phyloP scores from a whole-genome alignment of 2,329 filamentous ascomycete genomes.

The Lachnum nothofagi region DNA sequence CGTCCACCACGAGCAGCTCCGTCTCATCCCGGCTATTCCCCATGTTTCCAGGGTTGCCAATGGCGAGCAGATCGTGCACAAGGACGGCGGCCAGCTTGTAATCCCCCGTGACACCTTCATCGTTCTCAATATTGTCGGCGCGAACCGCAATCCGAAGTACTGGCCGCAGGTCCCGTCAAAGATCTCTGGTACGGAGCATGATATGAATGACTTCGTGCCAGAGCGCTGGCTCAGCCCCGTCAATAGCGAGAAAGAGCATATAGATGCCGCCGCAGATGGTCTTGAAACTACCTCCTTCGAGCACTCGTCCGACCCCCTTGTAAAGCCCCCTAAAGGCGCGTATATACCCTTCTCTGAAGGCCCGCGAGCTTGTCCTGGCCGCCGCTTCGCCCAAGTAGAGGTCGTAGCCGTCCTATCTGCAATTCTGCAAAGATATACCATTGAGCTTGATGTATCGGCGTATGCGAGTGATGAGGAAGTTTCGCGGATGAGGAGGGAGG shows the following conservation, averaged over 20 bases:
- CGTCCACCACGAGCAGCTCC: conserved; percentile 47
- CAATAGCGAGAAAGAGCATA: conserved; percentile 2
- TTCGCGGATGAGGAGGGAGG: conserved; percentile 16
- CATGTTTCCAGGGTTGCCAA: conserved; percentile 47
- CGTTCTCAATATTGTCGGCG: conserved; percentile 40
- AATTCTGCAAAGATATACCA: conserved; percentile 24
- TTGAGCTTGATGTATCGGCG: conserved; percentile 28
- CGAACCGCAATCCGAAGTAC: conserved; percentile 51
- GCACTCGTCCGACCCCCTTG: conserved; percentile 18
- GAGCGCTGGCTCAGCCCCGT: conserved; percentile 47
- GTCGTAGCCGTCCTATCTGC: conserved; percentile 30
- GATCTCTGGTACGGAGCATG: conserved; percentile 1
- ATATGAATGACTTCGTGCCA: conserved; percentile 44
- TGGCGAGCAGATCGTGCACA: conserved; percentile 9
- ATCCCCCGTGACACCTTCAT: conserved; percentile 35
- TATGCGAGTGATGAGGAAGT: conserved; percentile 30
- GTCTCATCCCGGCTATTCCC: conserved; percentile 48
- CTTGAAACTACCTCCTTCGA: conserved; percentile 10
- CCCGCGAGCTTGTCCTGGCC: conserved; percentile 35
- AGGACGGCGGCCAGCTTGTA: conserved; percentile 14
- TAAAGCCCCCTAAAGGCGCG: conserved; percentile 26
- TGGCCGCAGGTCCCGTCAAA: conserved; percentile 39
- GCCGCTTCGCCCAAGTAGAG: conserved; percentile 35
- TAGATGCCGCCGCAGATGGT: conserved; percentile 1
- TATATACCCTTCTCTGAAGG: conserved; percentile 35